Conservation (phyloP, 176 grass and related monocot species). For the Bonia amplexicaulis region DNA sequence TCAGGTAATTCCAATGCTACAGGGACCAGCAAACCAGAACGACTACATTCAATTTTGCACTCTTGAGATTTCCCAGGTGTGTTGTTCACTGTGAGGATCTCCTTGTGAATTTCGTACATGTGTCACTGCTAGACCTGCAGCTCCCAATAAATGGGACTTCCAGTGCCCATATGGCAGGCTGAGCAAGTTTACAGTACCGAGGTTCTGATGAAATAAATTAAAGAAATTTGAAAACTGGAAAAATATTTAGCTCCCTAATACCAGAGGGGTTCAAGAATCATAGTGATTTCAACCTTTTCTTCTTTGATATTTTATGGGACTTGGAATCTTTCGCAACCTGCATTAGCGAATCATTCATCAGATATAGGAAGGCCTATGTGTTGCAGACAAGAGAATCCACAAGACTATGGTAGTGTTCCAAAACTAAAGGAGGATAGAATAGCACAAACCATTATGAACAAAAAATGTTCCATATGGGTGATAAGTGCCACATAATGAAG, state of each 20-base stretch:
- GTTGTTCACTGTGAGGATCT: not conserved
- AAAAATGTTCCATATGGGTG: not conserved
- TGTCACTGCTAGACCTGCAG: not conserved
- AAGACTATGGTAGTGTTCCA: not conserved
- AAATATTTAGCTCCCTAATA: not conserved
- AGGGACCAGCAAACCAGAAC: not conserved
- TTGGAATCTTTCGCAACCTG: constrained; percentile 31
- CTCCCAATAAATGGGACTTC: not conserved
- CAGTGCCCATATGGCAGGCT: not conserved
- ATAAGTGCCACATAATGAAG: not conserved
- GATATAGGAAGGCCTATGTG: not conserved
- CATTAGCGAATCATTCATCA: constrained; percentile 3
- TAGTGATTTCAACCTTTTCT: constrained; percentile 13
- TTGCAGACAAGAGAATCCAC: not conserved
- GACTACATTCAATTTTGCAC: not conserved
- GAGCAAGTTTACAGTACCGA: not conserved
- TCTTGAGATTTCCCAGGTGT: not conserved
- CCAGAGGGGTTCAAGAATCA: not conserved
- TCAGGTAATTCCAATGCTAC: not conserved
- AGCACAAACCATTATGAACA: not conserved
- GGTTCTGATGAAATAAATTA: not conserved
- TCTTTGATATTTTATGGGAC: constrained; percentile 21
- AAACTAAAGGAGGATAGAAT: not conserved
- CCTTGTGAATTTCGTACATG: not conserved
- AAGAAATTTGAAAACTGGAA: not conserved